Base-by-base conservation (phyloP, 768 basidiomycete genomes). In the Boletus rufocinnamomeus region DNA sequence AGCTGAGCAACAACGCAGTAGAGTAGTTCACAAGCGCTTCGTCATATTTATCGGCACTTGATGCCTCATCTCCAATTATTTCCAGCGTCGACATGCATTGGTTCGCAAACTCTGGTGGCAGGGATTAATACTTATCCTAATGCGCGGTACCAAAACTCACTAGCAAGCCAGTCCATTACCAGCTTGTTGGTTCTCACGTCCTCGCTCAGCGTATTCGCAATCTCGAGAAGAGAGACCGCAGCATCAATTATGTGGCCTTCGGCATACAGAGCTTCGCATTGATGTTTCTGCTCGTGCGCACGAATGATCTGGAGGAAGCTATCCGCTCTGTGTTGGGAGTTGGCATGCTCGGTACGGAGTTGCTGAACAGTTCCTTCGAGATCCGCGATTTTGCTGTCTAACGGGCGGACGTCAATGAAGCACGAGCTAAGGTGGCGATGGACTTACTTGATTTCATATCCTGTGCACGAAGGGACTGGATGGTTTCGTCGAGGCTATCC, bases 11-110 rank as follows among this genome's bases (percentile, higher is more conserved):
- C 7, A 63, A 25, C 2, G 54, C 57, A n/a, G 5, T 40, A 0
- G 57, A 52, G 21, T 63, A 63, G 17, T 43, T 34, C 4, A 3
- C 27, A 21, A 51, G 17, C 9, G 52, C 52, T 41, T 54, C n/a
- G 3, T 60, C 57, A 13, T 46, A 10, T 25, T 37, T 23, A 14
- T 52, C 17, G 19, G 23, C 6, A 3, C 25, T 27, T 19, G 16
- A 52, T 10, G 38, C 44, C 8, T 16, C 35, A 16, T 35, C 35
- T 35, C 35, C 35, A 16, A 16, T 35, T 55, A 11, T 9, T 34
- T 54, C 50, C 11, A 60, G 40, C 6, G 27, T 7, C 5, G n/a
- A 10, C 7, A 21, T 2, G 14, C 59, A 61, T 19, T 41, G 44
- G 17, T 45, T 14, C 17, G 47, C 27, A 25, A 62, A 52, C 0